Evolutionary conservation across 805 yeast genomes (phyloP).

Genomic region (Metschnikowia picachoensis): DNA sequence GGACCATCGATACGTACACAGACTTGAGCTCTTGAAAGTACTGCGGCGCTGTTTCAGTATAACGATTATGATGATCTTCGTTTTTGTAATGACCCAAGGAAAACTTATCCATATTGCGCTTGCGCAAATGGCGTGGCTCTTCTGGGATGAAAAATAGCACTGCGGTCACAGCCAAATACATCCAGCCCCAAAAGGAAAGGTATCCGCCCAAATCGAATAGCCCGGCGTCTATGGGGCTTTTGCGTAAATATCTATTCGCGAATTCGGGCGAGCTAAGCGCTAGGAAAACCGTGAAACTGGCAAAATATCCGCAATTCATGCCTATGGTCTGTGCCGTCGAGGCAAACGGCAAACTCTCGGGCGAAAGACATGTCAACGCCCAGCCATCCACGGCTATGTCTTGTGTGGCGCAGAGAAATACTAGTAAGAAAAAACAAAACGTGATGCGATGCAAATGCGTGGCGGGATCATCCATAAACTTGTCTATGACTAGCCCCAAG

Average conservation of each 20-base stretch:
- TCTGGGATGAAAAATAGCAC: constrained; percentile 64
- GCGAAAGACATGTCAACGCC: constrained; percentile 87
- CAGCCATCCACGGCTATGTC: constrained; percentile 99
- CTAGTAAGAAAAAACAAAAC: constrained; percentile 65
- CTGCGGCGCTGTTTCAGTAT: constrained; percentile 3
- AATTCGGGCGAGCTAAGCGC: constrained; percentile 91
- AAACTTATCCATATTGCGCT: constrained; percentile 27
- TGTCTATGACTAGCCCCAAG: constrained; percentile 56
- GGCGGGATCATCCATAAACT: constrained; percentile 47
- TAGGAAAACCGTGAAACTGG: constrained; percentile 85
- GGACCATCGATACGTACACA: constrained; percentile 64
- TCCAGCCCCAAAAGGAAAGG: constrained; percentile 71
- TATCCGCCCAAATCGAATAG: constrained; percentile 71
- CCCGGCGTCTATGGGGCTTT: constrained; percentile 58
- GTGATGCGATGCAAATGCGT: constrained; percentile 57
- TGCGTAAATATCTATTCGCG: constrained; percentile 78
- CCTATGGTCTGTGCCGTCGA: constrained; percentile 98
- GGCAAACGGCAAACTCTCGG: constrained; percentile 79
- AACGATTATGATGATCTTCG: constrained; percentile 26
- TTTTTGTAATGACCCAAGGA: constrained; percentile 26
- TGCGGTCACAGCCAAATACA: constrained; percentile 64
- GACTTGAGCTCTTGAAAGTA: constrained; percentile 31
- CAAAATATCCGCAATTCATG: constrained; percentile 86
- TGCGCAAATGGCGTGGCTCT: constrained; percentile 53
- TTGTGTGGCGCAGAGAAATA: constrained; percentile 92